Base-by-base conservation (phyloP, 208 protist genomes). In the Wallacemonas rigidus region DNA sequence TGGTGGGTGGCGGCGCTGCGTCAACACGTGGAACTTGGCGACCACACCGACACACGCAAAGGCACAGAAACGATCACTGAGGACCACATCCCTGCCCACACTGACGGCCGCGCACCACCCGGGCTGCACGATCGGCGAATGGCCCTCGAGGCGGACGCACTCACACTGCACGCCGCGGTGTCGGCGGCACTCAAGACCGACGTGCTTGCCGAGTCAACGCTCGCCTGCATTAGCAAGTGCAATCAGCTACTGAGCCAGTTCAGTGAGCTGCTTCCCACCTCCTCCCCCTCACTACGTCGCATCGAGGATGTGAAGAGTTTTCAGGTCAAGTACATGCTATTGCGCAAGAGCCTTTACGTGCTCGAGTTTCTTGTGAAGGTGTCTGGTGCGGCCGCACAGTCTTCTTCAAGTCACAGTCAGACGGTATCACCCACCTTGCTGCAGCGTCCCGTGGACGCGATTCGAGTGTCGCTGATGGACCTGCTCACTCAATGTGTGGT, bases 321-420 rank as follows among this genome's bases (percentile, higher is more conserved):
- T 56, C 51, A 63, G 41, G 39, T 61, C 43, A 60, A 74, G 45
- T 77, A 81, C 56, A 47, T 57, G 38, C 47, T 72, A 1, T 64
- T 81, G 50, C 76, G 67, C 17, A 81, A 81, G 56, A 77, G 39
- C 8, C 68, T 81, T 38, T 74, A 75, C 50, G 44, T 71, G 7
- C 65, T 81, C 3, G 53, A 77, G 36, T 75, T 74, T 35, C 15
- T 77, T 15, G 67, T 51, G 60, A 15, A 74, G 47, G 62, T 55
- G 1, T 38, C 55, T 39, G 5, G 47, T 2, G n/a, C 55, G 5
- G 53, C 50, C 38, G 17, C 17, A 54, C 35, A 4, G 3, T 17
- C 63, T 0, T 8, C 61, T 41, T 26, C 61, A 14, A 48, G 44
- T 6, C 41, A 3, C 3, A 14, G 8, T 14, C 38, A 35, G 11